Evolutionary conservation across 768 basidiomycete species (phyloP), one percentile per base, ranked within the genome.

Genomic region (Coprinopsis cinerea): DNA sequence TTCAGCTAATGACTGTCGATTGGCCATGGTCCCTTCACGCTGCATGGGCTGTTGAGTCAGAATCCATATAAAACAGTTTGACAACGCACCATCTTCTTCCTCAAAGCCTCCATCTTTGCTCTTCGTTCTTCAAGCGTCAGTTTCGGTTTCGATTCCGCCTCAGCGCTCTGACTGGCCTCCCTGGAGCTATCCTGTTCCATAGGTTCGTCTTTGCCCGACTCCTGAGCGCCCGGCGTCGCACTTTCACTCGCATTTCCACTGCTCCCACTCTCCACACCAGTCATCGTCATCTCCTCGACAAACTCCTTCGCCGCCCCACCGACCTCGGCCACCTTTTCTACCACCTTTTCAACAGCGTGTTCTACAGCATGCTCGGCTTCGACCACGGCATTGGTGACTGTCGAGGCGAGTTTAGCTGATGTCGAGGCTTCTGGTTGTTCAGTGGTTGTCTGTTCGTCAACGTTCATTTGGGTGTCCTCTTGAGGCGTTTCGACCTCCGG

Each of bases 1-100:
- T 54, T 91, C 85, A 14, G 96, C 74, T 14, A 98, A 72, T 1
- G 92, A 88, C 27, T 80, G 78, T 11, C 93, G 82, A 65, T 99
- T 99, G 2, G 84, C 91, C 59, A 76, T 81, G 0, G 88, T 72
- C 1, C 92, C 89, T 25, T n/a, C n/a, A n/a, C n/a, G 79, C 76
- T 44, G 78, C 83, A 92, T 94, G 4, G 44, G 43, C 46, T n/a
- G 11, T 35, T 26, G 32, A 32, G 49, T 53, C 34, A 51, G 52
- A 30, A 14, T 47, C 44, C 24, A n/a, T 24, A 48, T 49, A 27
- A 37, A 11, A 13, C 36, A n/a, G 15, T 27, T 25, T 10, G 10
- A 24, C 32, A 39, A 74, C 79, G 41, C 46, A 92, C 94, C 81
- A 92, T 90, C 61, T 81, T 83, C 64, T 79, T 76, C 53, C 89